Evolutionary conservation across 1,284 basidiomycete species (phyloP).

Genomic region (Clitocybe nebularis): DNA sequence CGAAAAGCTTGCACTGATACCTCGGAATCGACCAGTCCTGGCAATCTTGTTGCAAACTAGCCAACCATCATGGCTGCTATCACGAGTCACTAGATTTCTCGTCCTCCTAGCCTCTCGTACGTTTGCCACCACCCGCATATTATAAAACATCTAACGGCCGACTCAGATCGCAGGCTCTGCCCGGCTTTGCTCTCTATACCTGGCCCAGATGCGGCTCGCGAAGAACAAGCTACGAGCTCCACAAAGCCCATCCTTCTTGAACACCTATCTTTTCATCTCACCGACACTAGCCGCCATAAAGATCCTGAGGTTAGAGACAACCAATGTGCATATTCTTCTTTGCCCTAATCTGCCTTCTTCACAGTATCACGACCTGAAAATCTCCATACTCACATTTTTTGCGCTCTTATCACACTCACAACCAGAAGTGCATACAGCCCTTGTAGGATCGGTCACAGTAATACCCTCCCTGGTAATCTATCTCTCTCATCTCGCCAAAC

Average conservation of each 20-base stretch:
- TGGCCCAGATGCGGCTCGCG: conserved; percentile 12
- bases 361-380: conserved; percentile 31
- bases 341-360: conserved; percentile 1
- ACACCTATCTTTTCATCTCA: conserved; percentile 46
- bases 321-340: conserved; percentile 2
- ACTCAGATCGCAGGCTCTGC: conserved; percentile 21
- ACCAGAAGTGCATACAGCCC: conserved; percentile 41
- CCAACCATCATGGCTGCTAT: conserved; percentile 49
- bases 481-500: conserved; percentile 45
- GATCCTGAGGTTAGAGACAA: conserved; percentile 38
- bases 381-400: conserved; percentile 52
- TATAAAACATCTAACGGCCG: background rate
- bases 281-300: conserved; percentile 38
- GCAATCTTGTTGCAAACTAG: conserved; percentile 43
- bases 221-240: conserved; percentile 24
- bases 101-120: conserved; percentile 53
- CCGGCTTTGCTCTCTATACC: conserved; percentile 33
- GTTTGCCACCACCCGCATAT: conserved; percentile 19
- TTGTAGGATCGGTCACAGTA: conserved; percentile 50
- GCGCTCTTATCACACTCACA: conserved; percentile 51
- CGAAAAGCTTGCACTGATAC: conserved; percentile 37
- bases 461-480: conserved; percentile 60
- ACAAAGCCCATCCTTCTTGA: conserved; percentile 47
- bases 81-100: conserved; percentile 43
- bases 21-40: conserved; percentile 37